These are phyloP conservation scores for Skeletonema grethae DNA, from an alignment of 108 stramenopile genomes.

Conservation along the genomic window DNA sequence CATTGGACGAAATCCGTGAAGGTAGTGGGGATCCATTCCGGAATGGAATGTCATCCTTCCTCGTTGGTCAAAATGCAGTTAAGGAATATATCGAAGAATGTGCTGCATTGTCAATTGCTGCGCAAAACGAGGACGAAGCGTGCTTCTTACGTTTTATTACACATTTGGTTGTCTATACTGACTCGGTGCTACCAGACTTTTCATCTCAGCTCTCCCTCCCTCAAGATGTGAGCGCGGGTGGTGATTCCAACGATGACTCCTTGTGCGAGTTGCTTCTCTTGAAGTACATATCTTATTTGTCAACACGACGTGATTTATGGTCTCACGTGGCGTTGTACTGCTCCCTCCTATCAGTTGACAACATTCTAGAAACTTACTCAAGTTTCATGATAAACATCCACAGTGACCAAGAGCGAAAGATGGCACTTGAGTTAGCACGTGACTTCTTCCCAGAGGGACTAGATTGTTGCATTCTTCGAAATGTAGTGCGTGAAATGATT, in stretches of 20 bases:
- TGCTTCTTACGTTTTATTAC: conserved; percentile 38
- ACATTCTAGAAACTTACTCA: conserved; percentile 56
- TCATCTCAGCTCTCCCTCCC: conserved; percentile 28
- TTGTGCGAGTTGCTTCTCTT: conserved; percentile 34
- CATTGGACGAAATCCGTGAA: conserved; percentile 21
- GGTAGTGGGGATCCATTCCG: conserved; percentile 41
- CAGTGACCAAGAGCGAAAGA: conserved; percentile 55
- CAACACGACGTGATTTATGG: conserved; percentile 50
- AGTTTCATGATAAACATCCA: conserved; percentile 53
- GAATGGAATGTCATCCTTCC: conserved; percentile 58
- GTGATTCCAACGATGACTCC: conserved; percentile 6
- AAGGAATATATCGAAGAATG: conserved; percentile 41
- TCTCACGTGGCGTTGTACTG: conserved; percentile 67
- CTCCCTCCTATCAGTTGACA: conserved; percentile 57
- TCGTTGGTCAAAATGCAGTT: conserved; percentile 59
- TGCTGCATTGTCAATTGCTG: conserved; percentile 24
- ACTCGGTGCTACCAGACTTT: conserved; percentile 41
- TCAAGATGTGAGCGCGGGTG: neutral
- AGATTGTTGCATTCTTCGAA: conserved; percentile 49
- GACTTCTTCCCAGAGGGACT: conserved; percentile 56
- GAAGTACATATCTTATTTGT: conserved; percentile 26
- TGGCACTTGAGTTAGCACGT: conserved; percentile 57
- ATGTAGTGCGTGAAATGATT: conserved; percentile 55
- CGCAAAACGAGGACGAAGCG: conserved; percentile 20
- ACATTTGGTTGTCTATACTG: conserved; percentile 45